Evolutionary conservation across 257 asterid species (phyloP).

Genomic region (Rubia yunnanensis): DNA sequence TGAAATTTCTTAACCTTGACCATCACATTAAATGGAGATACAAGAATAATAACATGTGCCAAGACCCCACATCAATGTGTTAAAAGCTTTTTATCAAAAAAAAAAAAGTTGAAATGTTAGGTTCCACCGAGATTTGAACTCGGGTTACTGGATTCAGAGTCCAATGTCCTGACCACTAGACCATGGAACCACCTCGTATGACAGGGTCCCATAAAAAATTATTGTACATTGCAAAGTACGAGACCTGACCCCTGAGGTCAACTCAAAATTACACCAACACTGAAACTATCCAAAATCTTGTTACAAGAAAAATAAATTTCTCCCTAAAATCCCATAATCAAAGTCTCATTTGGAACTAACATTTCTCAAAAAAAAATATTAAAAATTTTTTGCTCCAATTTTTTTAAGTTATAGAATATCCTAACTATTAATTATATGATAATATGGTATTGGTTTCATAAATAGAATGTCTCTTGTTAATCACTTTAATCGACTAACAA

Average conservation of each 20-base stretch:
- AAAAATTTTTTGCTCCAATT: not conserved
- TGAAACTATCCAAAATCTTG: not conserved
- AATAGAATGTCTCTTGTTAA: too few species aligned
- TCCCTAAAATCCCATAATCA: not conserved
- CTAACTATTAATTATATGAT: too few species aligned
- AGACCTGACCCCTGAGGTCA: not conserved
- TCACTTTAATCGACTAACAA: too few species aligned
- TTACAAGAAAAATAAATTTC: not conserved
- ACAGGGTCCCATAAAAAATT: slow-evolving; percentile 1
- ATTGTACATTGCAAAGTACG: not conserved
- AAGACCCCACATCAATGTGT: too few species aligned
- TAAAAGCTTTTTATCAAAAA: too few species aligned
- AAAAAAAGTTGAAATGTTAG: not conserved
- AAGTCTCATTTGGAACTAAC: too few species aligned
- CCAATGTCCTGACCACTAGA: slow-evolving; percentile 12
- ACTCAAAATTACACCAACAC: too few species aligned
- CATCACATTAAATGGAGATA: too few species aligned
- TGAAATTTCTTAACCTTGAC: too few species aligned
- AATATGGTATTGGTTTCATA: not conserved
- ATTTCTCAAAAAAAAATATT: not conserved
- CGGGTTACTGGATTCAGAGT: slow-evolving; percentile 8
- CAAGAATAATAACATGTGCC: too few species aligned
- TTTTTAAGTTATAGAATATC: not conserved
- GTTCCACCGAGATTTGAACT: slow-evolving; percentile 5
- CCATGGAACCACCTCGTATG: slow-evolving; percentile 2